Percentiles rank a stretch among this genome's conserved stretches.
phyloP scores from a whole-genome alignment of 2,329 filamentous ascomycete genomes.

The Trichoderma koningii region DNA sequence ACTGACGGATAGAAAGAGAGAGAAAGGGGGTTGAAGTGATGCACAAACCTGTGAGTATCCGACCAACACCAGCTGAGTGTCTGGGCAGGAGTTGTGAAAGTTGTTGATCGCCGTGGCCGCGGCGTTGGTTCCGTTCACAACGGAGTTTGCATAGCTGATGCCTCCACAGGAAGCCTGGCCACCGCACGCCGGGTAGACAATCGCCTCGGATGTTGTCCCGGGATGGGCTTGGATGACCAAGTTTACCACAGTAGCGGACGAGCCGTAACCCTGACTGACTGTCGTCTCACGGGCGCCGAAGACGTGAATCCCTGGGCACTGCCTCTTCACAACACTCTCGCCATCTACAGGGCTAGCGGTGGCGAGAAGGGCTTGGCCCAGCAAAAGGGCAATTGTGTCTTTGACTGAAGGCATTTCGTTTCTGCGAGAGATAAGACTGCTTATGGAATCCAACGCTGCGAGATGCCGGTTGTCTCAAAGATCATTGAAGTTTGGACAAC shows the following conservation, averaged over 20 bases:
- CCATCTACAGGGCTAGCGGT: constrained; percentile 2
- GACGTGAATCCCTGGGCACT: constrained; percentile 42
- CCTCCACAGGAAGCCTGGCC: constrained; percentile 60
- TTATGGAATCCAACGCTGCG: background rate
- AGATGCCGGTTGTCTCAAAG: background rate
- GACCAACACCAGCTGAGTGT: constrained; percentile 59
- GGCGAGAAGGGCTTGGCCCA: constrained; percentile 15
- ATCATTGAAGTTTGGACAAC: background rate
- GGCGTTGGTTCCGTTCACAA: constrained; percentile 21
- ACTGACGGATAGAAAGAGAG: background rate
- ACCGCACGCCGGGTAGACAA: constrained; percentile 63
- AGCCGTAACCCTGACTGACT: constrained; percentile 55
- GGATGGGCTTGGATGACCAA: constrained; percentile 50
- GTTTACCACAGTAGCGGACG: constrained; percentile 53
- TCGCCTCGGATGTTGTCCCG: constrained; percentile 57
- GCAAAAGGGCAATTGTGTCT: background rate
- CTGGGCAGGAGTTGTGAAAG: constrained; percentile 58
- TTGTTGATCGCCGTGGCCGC: constrained; percentile 50
- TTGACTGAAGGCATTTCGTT: constrained; percentile 14
- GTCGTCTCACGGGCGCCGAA: constrained; percentile 53
- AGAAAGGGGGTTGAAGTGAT: background rate
- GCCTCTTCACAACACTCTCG: constrained; percentile 10
- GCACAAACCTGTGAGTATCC: constrained; percentile 60
- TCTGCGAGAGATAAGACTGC: background rate
- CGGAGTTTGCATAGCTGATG: constrained; percentile 60